Base-by-base conservation (phyloP, 208 protist species). In the Blechomonas ayalai region DNA sequence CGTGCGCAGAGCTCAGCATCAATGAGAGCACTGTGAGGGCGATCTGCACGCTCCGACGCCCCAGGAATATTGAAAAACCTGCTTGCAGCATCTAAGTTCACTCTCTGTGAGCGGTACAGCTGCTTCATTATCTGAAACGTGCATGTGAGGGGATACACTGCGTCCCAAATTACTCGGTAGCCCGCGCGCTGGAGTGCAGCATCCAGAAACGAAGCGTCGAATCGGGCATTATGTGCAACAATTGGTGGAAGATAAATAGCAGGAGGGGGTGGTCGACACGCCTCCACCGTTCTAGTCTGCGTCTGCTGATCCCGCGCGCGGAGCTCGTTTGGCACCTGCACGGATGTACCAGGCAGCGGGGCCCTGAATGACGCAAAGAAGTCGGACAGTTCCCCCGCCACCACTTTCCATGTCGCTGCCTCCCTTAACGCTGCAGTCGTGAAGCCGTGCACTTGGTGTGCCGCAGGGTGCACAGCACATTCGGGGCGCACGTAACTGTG, bases 151-250 rank as follows among this genome's bases (percentile, higher is more conserved):
- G 77, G 62, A 31, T 63, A 62, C 9, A 61, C 32, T 4, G 58
- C 33, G 50, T 86, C 59, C 61, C 67, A 81, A 28, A 73, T 31
- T 15, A 81, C 43, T 20, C 38, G 28, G 55, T 74, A 88, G 26
- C 73, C 73, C 15, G 39, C 48, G 20, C 45, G 48, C 9, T 27
- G 32, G 0, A 73, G 24, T 33, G 61, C 46, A 1, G 38, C 23
- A 36, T 68, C 61, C 16, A 88, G 36, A 40, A 88, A 88, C 0
- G 47, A 19, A 1, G 57, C 46, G 42, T 88, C 79, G 45, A 88
- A 88, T 0, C n/a, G 33, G 3, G 64, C 73, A 45, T 82, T 82
- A 59, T 88, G 79, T 0, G 67, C 73, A 32, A 82, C 67, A n/a
- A 88, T 27, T 6, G 79, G 79, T 1, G 79, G 79, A n/a, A 87